A percentile compares a stretch with the other conserved stretches of the same genome.
These are phyloP conservation scores for Zychaea mexicana DNA, from an alignment of 371 early-diverging fungal species.

Conservation along the genomic window DNA sequence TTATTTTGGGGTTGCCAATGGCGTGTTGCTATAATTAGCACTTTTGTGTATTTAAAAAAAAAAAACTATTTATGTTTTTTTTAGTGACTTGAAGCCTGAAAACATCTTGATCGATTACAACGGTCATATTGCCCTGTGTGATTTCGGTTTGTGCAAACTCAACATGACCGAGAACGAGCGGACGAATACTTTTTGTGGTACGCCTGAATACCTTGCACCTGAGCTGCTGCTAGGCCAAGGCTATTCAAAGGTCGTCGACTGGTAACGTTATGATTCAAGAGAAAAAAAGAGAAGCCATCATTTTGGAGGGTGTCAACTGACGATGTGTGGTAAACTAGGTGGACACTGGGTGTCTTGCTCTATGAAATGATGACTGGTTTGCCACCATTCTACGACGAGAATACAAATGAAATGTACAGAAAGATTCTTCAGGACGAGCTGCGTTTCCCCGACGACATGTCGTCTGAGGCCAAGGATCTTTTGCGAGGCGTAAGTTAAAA, in stretches of 20 bases:
- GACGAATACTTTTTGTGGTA: slow-evolving; percentile 98
- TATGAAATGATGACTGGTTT: slow-evolving; percentile 96
- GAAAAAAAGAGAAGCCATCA: too few relatives aligned
- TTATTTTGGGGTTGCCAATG: neutral
- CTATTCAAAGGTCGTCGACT: slow-evolving; percentile 95
- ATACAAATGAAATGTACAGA: slow-evolving; percentile 94
- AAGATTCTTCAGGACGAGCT: slow-evolving; percentile 88
- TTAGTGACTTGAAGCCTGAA: slow-evolving; percentile 93
- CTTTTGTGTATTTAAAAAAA: neutral
- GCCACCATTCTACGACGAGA: slow-evolving; percentile 96
- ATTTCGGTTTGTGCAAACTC: slow-evolving; percentile 97
- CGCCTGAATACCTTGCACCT: slow-evolving; percentile 99
- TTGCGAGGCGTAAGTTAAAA: slow-evolving; percentile 62
- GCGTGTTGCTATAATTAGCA: neutral
- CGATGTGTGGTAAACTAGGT: too few relatives aligned
- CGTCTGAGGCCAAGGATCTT: slow-evolving; percentile 72
- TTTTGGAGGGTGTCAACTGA: neutral
- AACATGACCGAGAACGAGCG: slow-evolving; percentile 92
- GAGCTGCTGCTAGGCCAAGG: slow-evolving; percentile 92
- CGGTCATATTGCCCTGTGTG: slow-evolving; percentile 97
- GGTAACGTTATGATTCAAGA: slow-evolving; percentile 47
- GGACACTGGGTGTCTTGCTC: slow-evolving; percentile 94
- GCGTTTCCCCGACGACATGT: slow-evolving; percentile 84
- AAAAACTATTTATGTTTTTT: neutral
- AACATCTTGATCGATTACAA: slow-evolving; percentile 95